Conservation (phyloP, 306 rosid species). For the Cucurbita argyrosperma region DNA sequence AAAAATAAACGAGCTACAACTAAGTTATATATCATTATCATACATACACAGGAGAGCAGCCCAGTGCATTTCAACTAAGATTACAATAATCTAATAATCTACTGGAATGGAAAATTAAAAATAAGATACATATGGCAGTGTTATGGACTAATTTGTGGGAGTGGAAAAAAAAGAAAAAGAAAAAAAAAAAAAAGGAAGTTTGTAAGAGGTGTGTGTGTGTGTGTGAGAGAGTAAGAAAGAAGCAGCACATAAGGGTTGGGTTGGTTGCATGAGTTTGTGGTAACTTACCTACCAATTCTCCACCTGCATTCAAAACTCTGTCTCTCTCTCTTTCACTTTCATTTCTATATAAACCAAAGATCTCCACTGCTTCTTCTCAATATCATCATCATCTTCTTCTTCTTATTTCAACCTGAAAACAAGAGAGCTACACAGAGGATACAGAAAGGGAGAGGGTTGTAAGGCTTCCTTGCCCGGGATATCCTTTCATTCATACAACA, state of each 20-base stretch:
- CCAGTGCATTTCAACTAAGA: no score
- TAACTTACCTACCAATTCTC: constrained; percentile 43
- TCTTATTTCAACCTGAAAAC: no score
- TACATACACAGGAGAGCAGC: no score
- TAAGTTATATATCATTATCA: no score
- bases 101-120: no score
- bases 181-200: no score
- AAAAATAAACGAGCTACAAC: no score
- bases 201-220: not conserved
- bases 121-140: not conserved
- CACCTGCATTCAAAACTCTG: constrained; percentile 26
- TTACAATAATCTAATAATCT: no score
- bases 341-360: not conserved
- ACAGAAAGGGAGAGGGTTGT: not conserved
- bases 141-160: not conserved
- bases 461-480: constrained; percentile 18
- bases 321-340: not conserved
- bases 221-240: not conserved
- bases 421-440: not conserved
- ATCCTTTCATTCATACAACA: constrained; percentile 6
- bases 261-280: constrained; percentile 35
- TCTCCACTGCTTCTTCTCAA: constrained; percentile 5
- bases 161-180: not conserved
- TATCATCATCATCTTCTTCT: not conserved
- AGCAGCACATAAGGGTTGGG: not conserved